Evolutionary conservation across 257 asterid species (phyloP), one percentile per base, ranked within the genome.

Genomic region (Asclepias syriaca): DNA sequence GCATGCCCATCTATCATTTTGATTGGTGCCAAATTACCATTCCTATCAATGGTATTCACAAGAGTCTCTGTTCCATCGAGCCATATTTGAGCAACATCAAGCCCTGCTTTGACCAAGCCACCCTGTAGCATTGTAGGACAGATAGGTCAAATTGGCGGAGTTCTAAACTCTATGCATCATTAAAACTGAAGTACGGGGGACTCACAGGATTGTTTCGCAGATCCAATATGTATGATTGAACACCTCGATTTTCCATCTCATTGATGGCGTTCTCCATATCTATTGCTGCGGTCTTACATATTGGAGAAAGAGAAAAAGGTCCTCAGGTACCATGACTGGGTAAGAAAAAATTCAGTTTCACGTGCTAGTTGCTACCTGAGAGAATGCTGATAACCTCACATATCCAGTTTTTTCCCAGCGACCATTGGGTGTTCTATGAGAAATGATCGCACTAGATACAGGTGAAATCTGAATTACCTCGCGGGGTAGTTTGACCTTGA

Each of bases 41-140:
- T 85, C 71, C 98, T 84, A 59, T 93, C 98, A 18, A 91, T 81
- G 34, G 97, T 91, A 90, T 91, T 93, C 53, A 93, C 98, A 39
- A 93, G 89, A 24, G 96, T 93, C 81, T 84, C 97, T 7, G 85
- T 85, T 14, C 98, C 98, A 12, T 93, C 97, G 2, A 93, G 87
- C 98, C 98, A 93, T 66, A 93, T 85, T 74, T 89, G 94, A 74
- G 98, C 98, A 70, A 93, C 97, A 76, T 93, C 98, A n/a, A 93
- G 90, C 46, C 98, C 98, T 51, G 90, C 92, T 67, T 81, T 89
- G 7, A 93, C 98, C 84, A 91, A 77, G 64, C 98, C 98, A 8
- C 98, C 98, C 97, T 93, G 79, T 70, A 79, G 68, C 58, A 56
- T 64, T 32, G 50, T 2, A 10, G 68, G 50, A 32, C 15, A 16